phyloP scores from a whole-genome alignment of 352 stramenopile genomes.

The Phytophthora hybrid region DNA sequence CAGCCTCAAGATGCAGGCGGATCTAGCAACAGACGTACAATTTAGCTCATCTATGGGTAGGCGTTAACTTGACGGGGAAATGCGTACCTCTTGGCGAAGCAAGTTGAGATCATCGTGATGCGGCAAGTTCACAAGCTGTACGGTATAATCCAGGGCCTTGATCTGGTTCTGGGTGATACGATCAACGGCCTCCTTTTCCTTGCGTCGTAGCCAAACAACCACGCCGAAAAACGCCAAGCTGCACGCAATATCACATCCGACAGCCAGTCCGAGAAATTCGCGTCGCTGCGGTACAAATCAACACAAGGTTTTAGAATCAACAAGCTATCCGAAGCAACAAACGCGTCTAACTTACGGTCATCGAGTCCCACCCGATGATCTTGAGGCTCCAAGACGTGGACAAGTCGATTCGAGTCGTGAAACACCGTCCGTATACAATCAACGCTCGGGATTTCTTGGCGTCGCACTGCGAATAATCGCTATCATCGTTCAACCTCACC shows the following conservation, averaged over 20 bases:
- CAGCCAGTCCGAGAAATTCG: conserved; percentile 72
- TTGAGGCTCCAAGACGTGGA: conserved; percentile 76
- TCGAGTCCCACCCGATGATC: conserved; percentile 83
- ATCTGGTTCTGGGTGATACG: conserved; percentile 71
- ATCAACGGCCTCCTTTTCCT: conserved; percentile 71
- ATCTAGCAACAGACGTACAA: conserved; percentile 46
- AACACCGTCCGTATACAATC: conserved; percentile 79
- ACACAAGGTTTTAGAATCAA: background rate
- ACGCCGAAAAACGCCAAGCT: conserved; percentile 73
- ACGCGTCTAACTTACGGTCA: conserved; percentile 53
- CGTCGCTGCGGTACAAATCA: conserved; percentile 48
- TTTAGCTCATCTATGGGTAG: background rate
- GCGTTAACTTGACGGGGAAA: background rate
- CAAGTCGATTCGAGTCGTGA: conserved; percentile 81
- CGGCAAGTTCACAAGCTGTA: conserved; percentile 77
- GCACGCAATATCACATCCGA: conserved; percentile 76
- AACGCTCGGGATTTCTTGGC: conserved; percentile 47
- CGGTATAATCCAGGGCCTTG: conserved; percentile 81
- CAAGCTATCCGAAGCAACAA: background rate
- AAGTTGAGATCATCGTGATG: conserved; percentile 64
- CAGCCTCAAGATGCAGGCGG: conserved; percentile 62
- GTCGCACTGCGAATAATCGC: conserved; percentile 64
- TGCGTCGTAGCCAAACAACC: conserved; percentile 76
- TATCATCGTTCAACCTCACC: conserved; percentile 58
- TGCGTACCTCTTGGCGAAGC: conserved; percentile 67